Evolutionary conservation across 352 stramenopile species (phyloP).

Genomic region (Phytophthora cryptogea): DNA sequence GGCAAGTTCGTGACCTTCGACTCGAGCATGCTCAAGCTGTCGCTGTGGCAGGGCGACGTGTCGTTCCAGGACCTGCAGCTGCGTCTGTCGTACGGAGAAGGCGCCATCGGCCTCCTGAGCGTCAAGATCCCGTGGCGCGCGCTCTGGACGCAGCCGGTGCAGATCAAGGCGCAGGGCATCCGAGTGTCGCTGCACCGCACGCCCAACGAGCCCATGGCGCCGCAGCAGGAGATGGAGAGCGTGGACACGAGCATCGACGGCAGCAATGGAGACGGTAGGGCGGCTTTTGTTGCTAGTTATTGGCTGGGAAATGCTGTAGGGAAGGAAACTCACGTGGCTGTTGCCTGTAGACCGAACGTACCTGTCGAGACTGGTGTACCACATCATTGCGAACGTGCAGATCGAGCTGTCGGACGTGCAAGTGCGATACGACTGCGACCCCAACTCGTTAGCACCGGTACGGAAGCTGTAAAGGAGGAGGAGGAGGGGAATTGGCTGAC

Average conservation of each 20-base stretch:
- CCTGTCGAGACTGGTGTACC: slow-evolving; percentile 76
- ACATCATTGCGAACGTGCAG: slow-evolving; percentile 89
- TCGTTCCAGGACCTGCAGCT: slow-evolving; percentile 85
- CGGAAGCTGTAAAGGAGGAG: background rate
- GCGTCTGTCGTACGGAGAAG: slow-evolving; percentile 77
- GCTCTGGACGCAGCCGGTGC: slow-evolving; percentile 82
- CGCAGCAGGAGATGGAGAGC: slow-evolving; percentile 8
- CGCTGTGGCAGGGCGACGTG: slow-evolving; percentile 86
- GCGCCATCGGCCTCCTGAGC: slow-evolving; percentile 74
- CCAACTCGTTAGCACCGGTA: slow-evolving; percentile 70
- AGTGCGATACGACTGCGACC: slow-evolving; percentile 81
- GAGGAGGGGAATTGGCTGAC: background rate
- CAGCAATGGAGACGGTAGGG: slow-evolving; percentile 45
- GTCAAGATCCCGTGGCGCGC: slow-evolving; percentile 87
- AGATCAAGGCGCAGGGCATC: slow-evolving; percentile 77
- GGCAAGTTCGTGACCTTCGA: slow-evolving; percentile 91
- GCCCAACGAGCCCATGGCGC: slow-evolving; percentile 18
- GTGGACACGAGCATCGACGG: slow-evolving; percentile 39
- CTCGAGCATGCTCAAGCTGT: slow-evolving; percentile 82
- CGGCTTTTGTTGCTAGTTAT: slow-evolving; percentile 1
- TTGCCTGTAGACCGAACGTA: slow-evolving; percentile 71
- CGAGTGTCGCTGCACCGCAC: slow-evolving; percentile 74
- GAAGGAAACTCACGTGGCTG: slow-evolving; percentile 1
- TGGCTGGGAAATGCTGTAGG: background rate
- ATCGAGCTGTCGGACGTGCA: slow-evolving; percentile 84